phyloP scores from a whole-genome alignment of 1,284 basidiomycete species.

The Cystobasidiaceae sp. region DNA sequence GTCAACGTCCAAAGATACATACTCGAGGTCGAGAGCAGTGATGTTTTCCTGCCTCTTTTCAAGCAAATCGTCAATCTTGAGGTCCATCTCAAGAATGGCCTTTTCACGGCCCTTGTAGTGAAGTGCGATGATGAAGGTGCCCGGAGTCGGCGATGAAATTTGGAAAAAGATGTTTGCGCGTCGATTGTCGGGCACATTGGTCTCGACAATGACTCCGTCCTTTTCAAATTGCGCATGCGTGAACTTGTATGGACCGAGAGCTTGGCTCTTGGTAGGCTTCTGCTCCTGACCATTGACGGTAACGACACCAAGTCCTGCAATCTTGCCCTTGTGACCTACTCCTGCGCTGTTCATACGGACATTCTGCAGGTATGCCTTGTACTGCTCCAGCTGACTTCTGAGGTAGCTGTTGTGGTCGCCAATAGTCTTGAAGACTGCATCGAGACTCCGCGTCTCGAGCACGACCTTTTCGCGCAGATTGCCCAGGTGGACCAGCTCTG shows the following conservation, averaged over 20 bases:
- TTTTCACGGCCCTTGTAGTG: slow-evolving; percentile 86
- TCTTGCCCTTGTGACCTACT: slow-evolving; percentile 71
- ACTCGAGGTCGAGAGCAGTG: slow-evolving; percentile 88
- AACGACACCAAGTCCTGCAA: slow-evolving; percentile 87
- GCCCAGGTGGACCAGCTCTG: slow-evolving; percentile 90
- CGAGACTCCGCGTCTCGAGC: slow-evolving; percentile 83
- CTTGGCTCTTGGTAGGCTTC: slow-evolving; percentile 76
- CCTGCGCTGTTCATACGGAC: slow-evolving; percentile 68
- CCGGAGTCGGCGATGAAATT: slow-evolving; percentile 92
- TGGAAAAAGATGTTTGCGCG: slow-evolving; percentile 57
- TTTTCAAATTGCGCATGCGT: slow-evolving; percentile 98
- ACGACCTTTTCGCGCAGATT: slow-evolving; percentile 94
- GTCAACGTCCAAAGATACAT: slow-evolving; percentile 93
- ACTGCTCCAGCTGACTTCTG: slow-evolving; percentile 92
- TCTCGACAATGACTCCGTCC: slow-evolving; percentile 98
- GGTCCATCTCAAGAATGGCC: slow-evolving; percentile 96
- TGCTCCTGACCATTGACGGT: slow-evolving; percentile 96
- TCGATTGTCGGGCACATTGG: slow-evolving; percentile 97
- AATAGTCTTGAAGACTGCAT: slow-evolving; percentile 97
- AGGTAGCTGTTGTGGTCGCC: slow-evolving; percentile 98
- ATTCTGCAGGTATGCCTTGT: slow-evolving; percentile 98
- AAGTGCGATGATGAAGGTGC: slow-evolving; percentile 96
- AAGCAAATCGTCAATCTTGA: slow-evolving; percentile 96
- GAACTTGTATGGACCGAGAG: slow-evolving; percentile 90
- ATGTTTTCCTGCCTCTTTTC: slow-evolving; percentile 99